These are phyloP conservation scores for Yamadazyma taylorii DNA, from an alignment of 1,139 yeast species.

Conservation along the genomic window DNA sequence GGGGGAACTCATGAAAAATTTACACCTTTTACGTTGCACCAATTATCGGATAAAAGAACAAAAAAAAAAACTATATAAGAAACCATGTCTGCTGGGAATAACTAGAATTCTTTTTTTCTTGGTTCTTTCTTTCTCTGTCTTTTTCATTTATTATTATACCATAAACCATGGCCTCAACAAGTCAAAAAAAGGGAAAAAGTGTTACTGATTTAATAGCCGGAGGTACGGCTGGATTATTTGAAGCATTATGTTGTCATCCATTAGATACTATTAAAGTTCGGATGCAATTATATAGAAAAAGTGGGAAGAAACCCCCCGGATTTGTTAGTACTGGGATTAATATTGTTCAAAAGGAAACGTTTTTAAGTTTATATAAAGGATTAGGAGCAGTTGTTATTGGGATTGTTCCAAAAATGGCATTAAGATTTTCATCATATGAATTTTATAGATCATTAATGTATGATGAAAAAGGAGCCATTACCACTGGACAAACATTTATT, in stretches of 20 bases:
- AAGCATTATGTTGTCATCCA: slow-evolving; percentile 96
- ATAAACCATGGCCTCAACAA: slow-evolving; percentile 7
- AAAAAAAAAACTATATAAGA: background rate
- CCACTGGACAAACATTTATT: slow-evolving; percentile 72
- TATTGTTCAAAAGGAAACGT: slow-evolving; percentile 79
- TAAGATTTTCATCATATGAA: slow-evolving; percentile 92
- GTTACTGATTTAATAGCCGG: slow-evolving; percentile 88
- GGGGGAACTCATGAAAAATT: slow-evolving; percentile 3
- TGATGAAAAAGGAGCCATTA: slow-evolving; percentile 64
- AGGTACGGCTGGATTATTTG: slow-evolving; percentile 95
- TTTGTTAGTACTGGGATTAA: slow-evolving; percentile 77
- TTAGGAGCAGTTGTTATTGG: slow-evolving; percentile 97
- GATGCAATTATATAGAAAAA: slow-evolving; percentile 81
- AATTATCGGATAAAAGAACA: background rate
- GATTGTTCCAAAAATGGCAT: slow-evolving; percentile 97
- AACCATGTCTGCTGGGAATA: background rate
- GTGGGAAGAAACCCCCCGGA: slow-evolving; percentile 75
- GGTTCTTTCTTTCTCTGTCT: background rate
- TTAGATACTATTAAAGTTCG: slow-evolving; percentile 93
- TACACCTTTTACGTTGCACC: background rate
- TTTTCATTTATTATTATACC: background rate
- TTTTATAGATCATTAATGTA: slow-evolving; percentile 73
- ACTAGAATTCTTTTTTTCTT: slow-evolving; percentile 1
- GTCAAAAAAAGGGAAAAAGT: slow-evolving; percentile 32
- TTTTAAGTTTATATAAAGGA: slow-evolving; percentile 89